phyloP scores from a whole-genome alignment of 306 rosid genomes.

The Sicyos baderoa region DNA sequence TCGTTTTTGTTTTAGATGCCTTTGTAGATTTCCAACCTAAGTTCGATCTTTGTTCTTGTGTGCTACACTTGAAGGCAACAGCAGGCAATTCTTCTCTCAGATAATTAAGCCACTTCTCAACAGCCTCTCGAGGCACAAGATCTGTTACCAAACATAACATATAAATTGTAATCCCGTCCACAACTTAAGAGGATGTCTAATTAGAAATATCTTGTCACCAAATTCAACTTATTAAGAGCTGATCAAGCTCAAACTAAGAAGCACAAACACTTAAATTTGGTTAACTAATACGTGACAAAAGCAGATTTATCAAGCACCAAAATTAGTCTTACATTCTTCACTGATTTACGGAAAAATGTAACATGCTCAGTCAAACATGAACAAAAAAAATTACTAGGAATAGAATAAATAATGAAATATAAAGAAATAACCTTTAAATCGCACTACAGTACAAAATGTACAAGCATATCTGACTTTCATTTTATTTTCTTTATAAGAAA shows the following conservation, averaged over 20 bases:
- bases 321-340: neutral
- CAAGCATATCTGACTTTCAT: neutral
- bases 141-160: conserved; percentile 31
- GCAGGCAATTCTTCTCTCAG: conserved; percentile 92
- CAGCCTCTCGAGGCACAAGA: conserved; percentile 91
- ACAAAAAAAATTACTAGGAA: neutral
- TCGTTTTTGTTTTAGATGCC: conserved; percentile 50
- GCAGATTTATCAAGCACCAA: neutral
- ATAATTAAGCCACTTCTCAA: conserved; percentile 90
- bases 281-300: neutral
- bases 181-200: neutral
- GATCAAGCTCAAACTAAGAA: neutral
- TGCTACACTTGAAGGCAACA: conserved; percentile 93
- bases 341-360: neutral
- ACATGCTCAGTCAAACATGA: neutral
- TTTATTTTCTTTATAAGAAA: neutral
- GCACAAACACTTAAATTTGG: neutral
- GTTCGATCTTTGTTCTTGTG: conserved; percentile 90
- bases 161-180: neutral
- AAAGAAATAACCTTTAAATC: neutral
- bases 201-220: neutral
- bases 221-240: neutral
- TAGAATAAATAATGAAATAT: too few species aligned
- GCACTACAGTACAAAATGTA: neutral
- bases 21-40: conserved; percentile 83